These are phyloP conservation scores for Erodium trifolium DNA, from an alignment of 441 rosid species.

Conservation along the genomic window DNA sequence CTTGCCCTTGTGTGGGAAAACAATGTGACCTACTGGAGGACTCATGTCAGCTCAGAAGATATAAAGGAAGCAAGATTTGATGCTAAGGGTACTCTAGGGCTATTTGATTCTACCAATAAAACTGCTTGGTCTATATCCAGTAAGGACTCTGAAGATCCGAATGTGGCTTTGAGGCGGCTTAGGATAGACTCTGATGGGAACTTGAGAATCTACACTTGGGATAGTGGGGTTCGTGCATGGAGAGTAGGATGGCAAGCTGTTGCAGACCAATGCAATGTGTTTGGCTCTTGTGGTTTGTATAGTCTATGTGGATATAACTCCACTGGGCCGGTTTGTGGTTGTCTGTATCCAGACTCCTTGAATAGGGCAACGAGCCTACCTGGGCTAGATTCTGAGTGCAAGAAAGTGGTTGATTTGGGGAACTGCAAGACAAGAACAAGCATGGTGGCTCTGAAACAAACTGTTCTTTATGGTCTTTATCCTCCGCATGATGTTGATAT, in stretches of 20 bases:
- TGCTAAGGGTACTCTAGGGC: constrained; percentile 23
- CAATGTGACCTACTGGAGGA: constrained; percentile 36
- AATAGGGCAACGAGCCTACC: constrained; percentile 12
- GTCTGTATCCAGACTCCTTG: constrained; percentile 20
- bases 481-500: constrained; percentile 29
- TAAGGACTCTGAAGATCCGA: constrained; percentile 27
- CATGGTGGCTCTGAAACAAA: constrained; percentile 25
- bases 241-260: constrained; percentile 37
- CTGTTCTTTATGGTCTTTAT: constrained; percentile 31
- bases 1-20: constrained; percentile 36
- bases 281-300: constrained; percentile 38
- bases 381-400: constrained; percentile 20
- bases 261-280: constrained; percentile 36
- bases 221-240: constrained; percentile 21
- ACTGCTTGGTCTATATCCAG: constrained; percentile 28
- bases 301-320: constrained; percentile 29
- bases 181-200: constrained; percentile 38
- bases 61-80: constrained; percentile 29
- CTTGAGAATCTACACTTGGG: constrained; percentile 36
- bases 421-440: constrained; percentile 31
- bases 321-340: constrained; percentile 27
- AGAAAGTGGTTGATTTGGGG: constrained; percentile 31
- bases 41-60: constrained; percentile 22
- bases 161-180: constrained; percentile 28
- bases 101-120: constrained; percentile 18